Evolutionary conservation across 805 yeast genomes (phyloP), one percentile per base, ranked within the genome.

Genomic region (Candida ortonii): DNA sequence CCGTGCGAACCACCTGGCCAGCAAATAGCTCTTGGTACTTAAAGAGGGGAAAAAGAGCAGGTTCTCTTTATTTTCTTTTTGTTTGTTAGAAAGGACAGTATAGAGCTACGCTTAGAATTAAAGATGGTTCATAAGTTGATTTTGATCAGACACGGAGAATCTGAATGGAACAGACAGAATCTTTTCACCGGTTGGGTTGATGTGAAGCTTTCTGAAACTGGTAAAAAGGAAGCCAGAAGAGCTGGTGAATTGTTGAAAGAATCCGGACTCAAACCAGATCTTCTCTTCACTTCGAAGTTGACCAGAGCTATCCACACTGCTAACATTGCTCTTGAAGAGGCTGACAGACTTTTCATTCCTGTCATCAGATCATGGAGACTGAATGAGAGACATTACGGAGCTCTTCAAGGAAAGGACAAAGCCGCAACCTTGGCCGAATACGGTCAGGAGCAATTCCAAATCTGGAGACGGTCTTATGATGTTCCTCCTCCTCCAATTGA

Each of bases 131-230:
- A 50, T 41, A 87, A 84, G 68, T 76, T 89, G 67, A 80, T 89
- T 62, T 76, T 89, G 63, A 88, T 90, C 53, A 89, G 97, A 77
- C 97, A 89, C 89, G 97, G 97, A 59, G 96, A 90, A 76, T 85
- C 95, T 71, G 97, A 86, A 68, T 89, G 97, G 97, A 89, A 89
- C 70, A 95, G 87, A 69, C 86, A 87, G 76, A 90, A 89, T 78
- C 76, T 89, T 53, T 89, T 89, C 83, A 89, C 97, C 66, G 97
- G 97, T 61, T 89, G 97, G 97, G 97, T 90, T 46, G 97, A 89
- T 67, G 95, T 87, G 53, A 71, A 76, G 59, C 77, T 89, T 64
- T 80, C 90, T 36, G 88, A 73, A 44, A 67, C 75, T 53, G 97
- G 97, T 68, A 78, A 73, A 63, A 74, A 80, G 63, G 97, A 89